These are phyloP conservation scores for Diplodia corticola DNA, from an alignment of 2,329 filamentous ascomycete species.

Conservation along the genomic window DNA sequence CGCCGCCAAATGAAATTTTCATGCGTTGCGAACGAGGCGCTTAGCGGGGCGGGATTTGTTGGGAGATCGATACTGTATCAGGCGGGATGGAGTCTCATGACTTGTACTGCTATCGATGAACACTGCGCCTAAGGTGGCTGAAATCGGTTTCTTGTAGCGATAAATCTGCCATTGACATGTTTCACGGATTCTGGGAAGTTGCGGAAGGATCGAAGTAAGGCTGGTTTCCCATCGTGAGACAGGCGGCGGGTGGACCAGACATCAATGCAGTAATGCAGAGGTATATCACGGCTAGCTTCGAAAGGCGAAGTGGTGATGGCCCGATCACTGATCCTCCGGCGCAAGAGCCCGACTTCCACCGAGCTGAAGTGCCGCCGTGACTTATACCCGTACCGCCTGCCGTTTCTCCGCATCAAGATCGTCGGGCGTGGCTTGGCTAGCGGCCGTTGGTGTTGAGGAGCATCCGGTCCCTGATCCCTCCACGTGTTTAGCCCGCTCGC, in stretches of 20 bases:
- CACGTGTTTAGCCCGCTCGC: not conserved
- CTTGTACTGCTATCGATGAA: not conserved
- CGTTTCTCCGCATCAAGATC: slow-evolving; percentile 5
- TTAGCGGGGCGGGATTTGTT: not conserved
- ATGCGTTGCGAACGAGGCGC: not conserved
- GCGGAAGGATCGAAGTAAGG: not conserved
- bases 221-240: not conserved
- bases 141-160: not conserved
- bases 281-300: not conserved
- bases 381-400: not conserved
- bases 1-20: not conserved
- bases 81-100: not conserved
- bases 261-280: not conserved
- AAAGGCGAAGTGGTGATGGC: not conserved
- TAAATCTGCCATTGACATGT: not conserved
- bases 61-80: not conserved
- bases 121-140: not conserved
- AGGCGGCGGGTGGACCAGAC: slow-evolving; percentile 2
- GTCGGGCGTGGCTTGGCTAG: slow-evolving; percentile 5
- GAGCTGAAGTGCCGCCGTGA: not conserved
- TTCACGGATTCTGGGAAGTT: not conserved
- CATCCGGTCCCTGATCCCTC: not conserved
- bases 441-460: slow-evolving; percentile 6
- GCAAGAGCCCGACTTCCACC: not conserved
- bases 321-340: not conserved